Evolutionary conservation across 192 early-diverging fungal genomes (phyloP), one percentile per base, ranked within the genome.

Genomic region (Coemansia nantahalensis): DNA sequence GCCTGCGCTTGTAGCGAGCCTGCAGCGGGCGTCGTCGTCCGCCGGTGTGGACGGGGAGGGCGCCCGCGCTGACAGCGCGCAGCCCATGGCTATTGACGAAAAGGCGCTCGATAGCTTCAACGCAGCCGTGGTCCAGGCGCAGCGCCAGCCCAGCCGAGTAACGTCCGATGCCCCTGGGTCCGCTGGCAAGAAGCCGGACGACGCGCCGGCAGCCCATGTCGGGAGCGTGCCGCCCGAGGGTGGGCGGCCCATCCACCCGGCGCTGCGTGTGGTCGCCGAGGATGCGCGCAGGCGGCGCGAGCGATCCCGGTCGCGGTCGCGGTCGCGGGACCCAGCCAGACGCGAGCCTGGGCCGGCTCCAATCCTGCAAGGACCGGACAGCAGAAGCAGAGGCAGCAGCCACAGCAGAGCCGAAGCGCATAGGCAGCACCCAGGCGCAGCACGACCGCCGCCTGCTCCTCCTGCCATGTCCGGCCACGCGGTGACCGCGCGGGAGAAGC

Each of bases 11-110:
- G 30, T 63, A 46, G 14, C 3, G 49, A 62, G 8, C 6, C 32
- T 3, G 33, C 18, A 14, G 23, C 33, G 8, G 18, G n/a, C 2
- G 23, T 8, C 1, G 38, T 22, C 39, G 22, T 17, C 50, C 14
- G 11, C 17, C 0, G 38, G 15, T 4, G 52, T 23, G 1, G 72
- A 76, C 47, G 72, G 72, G 41, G 72, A 76, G 30, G 72, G 72
- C 43, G 46, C 59, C n/a, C 51, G 57, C 18, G 35, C 64, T 0
- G 72, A 68, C 45, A 68, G 64, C 53, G 57, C 52, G 18, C 26
- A 3, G 26, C 18, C 64, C 46, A 61, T 68, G 22, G 28, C 38
- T 19, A 18, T 76, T 16, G 61, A 68, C 39, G 62, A 76, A 2
- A 18, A 26, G 1, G 49, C 54, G 16, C 49, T 73, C 13, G 24